Conservation (phyloP, 352 stramenopile species). For the Pythium oligandrum region DNA sequence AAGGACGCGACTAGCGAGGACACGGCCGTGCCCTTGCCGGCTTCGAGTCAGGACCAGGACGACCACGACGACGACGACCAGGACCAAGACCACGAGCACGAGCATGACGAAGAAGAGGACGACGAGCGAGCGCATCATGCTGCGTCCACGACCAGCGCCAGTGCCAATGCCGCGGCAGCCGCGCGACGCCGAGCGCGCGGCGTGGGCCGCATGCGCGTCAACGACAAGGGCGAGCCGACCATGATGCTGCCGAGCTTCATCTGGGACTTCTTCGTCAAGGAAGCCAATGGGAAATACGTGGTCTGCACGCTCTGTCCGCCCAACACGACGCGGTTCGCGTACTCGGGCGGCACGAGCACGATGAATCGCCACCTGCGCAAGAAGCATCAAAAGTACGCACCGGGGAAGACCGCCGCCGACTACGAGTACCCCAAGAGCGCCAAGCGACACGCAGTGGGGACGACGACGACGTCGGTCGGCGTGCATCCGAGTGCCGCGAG, state of each 20-base stretch:
- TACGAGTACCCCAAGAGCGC: constrained; percentile 46
- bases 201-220: constrained; percentile 18
- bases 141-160: neutral
- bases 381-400: constrained; percentile 79
- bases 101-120: neutral
- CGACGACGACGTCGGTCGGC: constrained; percentile 1
- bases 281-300: constrained; percentile 70
- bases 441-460: constrained; percentile 9
- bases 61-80: neutral
- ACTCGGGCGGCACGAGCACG: constrained; percentile 76
- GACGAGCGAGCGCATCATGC: neutral
- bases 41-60: neutral
- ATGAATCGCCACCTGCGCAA: constrained; percentile 82
- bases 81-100: neutral
- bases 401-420: constrained; percentile 64
- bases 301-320: constrained; percentile 68
- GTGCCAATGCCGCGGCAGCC: neutral
- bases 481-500: neutral
- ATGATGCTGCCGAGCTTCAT: constrained; percentile 80
- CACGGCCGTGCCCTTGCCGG: too few relatives aligned
- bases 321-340: constrained; percentile 69
- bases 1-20: too few relatives aligned
- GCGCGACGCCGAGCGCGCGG: neutral
- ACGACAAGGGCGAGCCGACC: constrained; percentile 51
- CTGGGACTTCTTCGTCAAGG: constrained; percentile 83